These are phyloP conservation scores for Xylaria sp. DNA, from an alignment of 2,329 filamentous ascomycete genomes.

Conservation along the genomic window DNA sequence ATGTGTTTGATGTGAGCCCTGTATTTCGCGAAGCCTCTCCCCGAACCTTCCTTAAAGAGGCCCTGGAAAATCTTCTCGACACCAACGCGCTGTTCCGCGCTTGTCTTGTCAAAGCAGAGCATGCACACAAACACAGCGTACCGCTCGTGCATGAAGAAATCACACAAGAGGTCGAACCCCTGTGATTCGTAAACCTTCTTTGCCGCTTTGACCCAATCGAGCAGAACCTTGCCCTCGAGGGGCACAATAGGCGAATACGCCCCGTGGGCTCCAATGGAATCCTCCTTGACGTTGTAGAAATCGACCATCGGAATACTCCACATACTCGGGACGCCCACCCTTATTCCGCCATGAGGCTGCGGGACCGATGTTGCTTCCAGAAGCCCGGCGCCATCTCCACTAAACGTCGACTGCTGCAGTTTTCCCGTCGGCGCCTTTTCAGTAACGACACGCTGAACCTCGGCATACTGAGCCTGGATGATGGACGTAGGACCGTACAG, in stretches of 20 bases:
- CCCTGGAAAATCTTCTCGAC: constrained; percentile 52
- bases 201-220: constrained; percentile 56
- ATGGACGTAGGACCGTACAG: constrained; percentile 56
- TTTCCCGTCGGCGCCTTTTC: constrained; percentile 53
- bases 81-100: constrained; percentile 51
- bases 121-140: constrained; percentile 61
- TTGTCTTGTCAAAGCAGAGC: constrained; percentile 60
- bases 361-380: constrained; percentile 53
- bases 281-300: constrained; percentile 49
- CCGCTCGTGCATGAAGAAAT: constrained; percentile 61
- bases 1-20: constrained; percentile 55
- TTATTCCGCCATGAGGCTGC: constrained; percentile 50
- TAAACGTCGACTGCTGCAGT: constrained; percentile 53
- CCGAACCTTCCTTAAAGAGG: constrained; percentile 51
- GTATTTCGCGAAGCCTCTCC: constrained; percentile 54
- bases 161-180: constrained; percentile 57
- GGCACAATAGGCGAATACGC: constrained; percentile 54
- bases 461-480: constrained; percentile 58
- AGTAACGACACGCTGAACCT: constrained; percentile 52
- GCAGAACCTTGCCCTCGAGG: constrained; percentile 52
- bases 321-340: constrained; percentile 52
- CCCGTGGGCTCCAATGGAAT: constrained; percentile 51
- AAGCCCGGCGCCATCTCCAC: constrained; percentile 52
- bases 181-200: constrained; percentile 56
- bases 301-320: constrained; percentile 53